Base-by-base conservation (phyloP, 345 rosid genomes). In the Lumnitzera littorea region DNA sequence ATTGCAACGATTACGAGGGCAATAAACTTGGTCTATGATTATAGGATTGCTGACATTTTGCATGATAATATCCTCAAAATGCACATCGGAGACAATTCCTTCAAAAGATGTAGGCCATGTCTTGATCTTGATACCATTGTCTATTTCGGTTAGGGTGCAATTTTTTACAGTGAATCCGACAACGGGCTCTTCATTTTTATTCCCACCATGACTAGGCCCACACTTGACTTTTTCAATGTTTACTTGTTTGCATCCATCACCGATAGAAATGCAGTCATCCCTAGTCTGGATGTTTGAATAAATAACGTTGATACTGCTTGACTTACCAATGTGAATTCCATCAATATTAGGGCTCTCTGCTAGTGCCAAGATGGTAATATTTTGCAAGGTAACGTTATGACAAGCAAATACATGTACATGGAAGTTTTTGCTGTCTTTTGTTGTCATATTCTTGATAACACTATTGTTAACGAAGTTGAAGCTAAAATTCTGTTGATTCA, bases 11-110 rank as follows among this genome's bases (percentile, higher is more conserved):
- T 68, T 65, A 15, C 50, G 46, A 1, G 76, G 75, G 53, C 71
- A 78, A 15, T 78, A 78, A 17, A 47, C n/a, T 62, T 81, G 85
- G 58, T 81, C 85, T 4, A 81, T n/a, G 50, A 78, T 4, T 25
- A 81, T 25, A 20, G 82, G 81, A 9, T 46, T 62, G 31, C 58
- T 31, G 36, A 62, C 58, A 43, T 62, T 36, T 25, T n/a, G 27
- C 66, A 62, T 62, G 29, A 8, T 13, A 8, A 62, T 36, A 47
- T 62, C 58, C 36, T 62, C 58, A 12, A 52, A 53, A 53, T 41
- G 17, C 16, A 62, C 15, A 20, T 53, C 8, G 12, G 64, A 59
- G 10, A 46, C 64, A 46, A 9, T n/a, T 14, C 62, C 50, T 15
- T 51, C 49, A n/a, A 25, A 50, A 0, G 59, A 53, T 3, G 70